Evolutionary conservation across 306 rosid species (phyloP), one percentile per base, ranked within the genome.

Genomic region (Acacia acuminata): DNA sequence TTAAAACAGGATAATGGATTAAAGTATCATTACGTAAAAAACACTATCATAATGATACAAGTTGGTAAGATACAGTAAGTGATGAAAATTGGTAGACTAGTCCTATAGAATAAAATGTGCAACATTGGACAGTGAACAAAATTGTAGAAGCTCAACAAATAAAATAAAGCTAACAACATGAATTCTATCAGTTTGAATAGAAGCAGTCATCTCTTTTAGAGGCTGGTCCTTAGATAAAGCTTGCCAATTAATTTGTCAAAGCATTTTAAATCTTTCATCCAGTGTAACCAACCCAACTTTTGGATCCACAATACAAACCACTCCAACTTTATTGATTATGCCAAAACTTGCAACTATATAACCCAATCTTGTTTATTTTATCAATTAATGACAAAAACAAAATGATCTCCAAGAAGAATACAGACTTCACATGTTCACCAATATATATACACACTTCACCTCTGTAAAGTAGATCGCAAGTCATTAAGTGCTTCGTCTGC

Each of bases 221-320:
- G 88, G 87, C 45, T 69, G 89, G 45, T 86, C 91, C 82, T 88
- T 80, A 85, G 42, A 82, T 42, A 93, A 56, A 36, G 93, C 78
- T 51, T 91, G 94, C 99, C 99, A 96, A 84, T 93, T 84, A 53
- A n/a, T n/a, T n/a, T n/a, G n/a, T n/a, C n/a, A n/a, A n/a, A n/a
- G n/a, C n/a, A n/a, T n/a, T n/a, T n/a, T n/a, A n/a, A n/a, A n/a
- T n/a, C n/a, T n/a, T n/a, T n/a, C n/a, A n/a, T n/a, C n/a, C n/a
- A n/a, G n/a, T n/a, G n/a, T n/a, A n/a, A n/a, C n/a, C n/a, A n/a
- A n/a, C n/a, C n/a, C n/a, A n/a, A n/a, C n/a, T n/a, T n/a, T n/a
- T n/a, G n/a, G n/a, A n/a, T n/a, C n/a, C n/a, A n/a, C n/a, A n/a
- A n/a, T n/a, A n/a, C n/a, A n/a, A n/a, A n/a, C n/a, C n/a, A n/a